Base-by-base conservation (phyloP, 768 basidiomycete genomes). In the Naganishia kalamii region DNA sequence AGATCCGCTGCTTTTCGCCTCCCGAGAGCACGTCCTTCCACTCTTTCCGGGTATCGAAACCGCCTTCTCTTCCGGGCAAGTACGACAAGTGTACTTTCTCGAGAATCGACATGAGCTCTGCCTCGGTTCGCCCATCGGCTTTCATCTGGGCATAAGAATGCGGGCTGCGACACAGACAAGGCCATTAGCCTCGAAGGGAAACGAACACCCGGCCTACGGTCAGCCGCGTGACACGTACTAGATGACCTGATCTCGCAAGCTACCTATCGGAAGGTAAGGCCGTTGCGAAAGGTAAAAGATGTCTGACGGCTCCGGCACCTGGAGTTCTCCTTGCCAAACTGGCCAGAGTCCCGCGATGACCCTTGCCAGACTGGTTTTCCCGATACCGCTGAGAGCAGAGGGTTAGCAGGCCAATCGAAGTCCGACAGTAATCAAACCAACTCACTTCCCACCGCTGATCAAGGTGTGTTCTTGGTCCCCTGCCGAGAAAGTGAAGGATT, bases 11-110 rank as follows among this genome's bases (percentile, higher is more conserved):
- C 79, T 96, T 97, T 83, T 97, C 94, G 0, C 94, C 94, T 0
- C 94, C 94, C 70, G 90, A 92, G 72, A 94, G 80, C 48, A 97
- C 90, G 79, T 96, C 91, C 68, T 91, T 84, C 93, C 93, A 98
- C 77, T 97, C 93, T 79, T 96, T 97, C 73, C 87, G 80, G 29
- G 90, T 88, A 66, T 81, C 82, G 86, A 90, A 89, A 0, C 93
- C 92, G 0, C 94, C 93, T 76, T 96, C 94, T 29, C 94, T 80
- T 48, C 83, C 83, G 2, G 90, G 88, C 25, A 97, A 75, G 75
- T 97, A 97, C 19, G 82, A 87, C 68, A 98, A 76, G 78, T 89
- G 89, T 12, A 88, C 92, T 67, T 85, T 85, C 71, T 87, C 84
- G 66, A 98, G 78, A 32, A 96, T 92, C 62, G 81, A 81, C 77